Evolutionary conservation across 23 red algal genomes (phyloP).

Genomic region (Rhodosorus marinus): DNA sequence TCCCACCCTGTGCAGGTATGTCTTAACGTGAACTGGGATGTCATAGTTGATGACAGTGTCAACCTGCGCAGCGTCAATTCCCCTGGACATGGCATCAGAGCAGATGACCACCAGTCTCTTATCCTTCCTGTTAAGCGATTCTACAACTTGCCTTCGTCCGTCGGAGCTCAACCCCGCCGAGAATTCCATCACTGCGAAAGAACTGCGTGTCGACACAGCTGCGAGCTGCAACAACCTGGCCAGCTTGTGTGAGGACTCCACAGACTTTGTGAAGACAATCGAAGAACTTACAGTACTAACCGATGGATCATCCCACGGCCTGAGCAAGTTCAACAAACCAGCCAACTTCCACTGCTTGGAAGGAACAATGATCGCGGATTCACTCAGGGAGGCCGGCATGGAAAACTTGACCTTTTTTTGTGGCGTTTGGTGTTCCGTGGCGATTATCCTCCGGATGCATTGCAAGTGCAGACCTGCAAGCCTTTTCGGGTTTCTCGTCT

Average conservation of each 20-base stretch:
- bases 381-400: too few species aligned
- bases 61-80: slow-evolving; percentile 50
- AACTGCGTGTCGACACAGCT: neutral
- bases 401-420: too few species aligned
- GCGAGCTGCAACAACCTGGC: slow-evolving; percentile 35
- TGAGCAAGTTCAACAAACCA: too few species aligned
- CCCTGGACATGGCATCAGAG: slow-evolving; percentile 66
- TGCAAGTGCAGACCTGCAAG: slow-evolving; percentile 26
- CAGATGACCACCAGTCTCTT: slow-evolving; percentile 39
- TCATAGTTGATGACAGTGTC: slow-evolving; percentile 82
- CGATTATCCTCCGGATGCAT: too few species aligned
- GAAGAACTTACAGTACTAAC: too few species aligned
- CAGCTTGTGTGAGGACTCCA: slow-evolving; percentile 48
- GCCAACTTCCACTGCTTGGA: too few species aligned
- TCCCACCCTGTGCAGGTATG: slow-evolving; percentile 82
- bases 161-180: slow-evolving; percentile 16
- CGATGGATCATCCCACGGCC: too few species aligned
- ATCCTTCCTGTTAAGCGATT: slow-evolving; percentile 2
- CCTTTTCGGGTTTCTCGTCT: slow-evolving; percentile 35
- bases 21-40: slow-evolving; percentile 33
- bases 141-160: slow-evolving; percentile 17
- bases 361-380: too few species aligned
- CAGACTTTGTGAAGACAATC: slow-evolving; percentile 72
- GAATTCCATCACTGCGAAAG: slow-evolving; percentile 45
- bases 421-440: too few species aligned